Evolutionary conservation across 139 green algal species (phyloP), one percentile per base, ranked within the genome.

Genomic region (Picochlorum sp.): DNA sequence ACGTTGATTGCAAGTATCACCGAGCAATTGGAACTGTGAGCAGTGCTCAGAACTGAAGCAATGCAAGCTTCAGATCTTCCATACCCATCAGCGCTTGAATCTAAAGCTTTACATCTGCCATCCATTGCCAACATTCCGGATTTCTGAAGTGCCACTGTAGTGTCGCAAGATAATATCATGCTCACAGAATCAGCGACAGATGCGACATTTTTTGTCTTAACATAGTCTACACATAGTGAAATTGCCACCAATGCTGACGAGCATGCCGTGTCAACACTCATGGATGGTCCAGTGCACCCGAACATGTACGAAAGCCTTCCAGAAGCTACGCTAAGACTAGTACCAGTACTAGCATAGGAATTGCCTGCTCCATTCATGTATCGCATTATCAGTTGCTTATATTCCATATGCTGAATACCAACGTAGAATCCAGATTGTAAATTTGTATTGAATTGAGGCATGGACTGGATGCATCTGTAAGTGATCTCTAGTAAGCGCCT

Each of bases 71-170:
- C 86, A 4, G 79, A 83, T 3, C 87, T 66, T 1, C 85, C 85
- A 66, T 95, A 95, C n/a, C 88, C 88, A 57, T 91, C 81, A 4
- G 83, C 87, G 7, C 57, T 55, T 4, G 75, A 79, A 61, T 93
- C 87, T 20, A 94, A 56, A 4, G 73, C 62, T 49, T 88, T 90
- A 62, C 79, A 86, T 18, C 82, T 67, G 1, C 85, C 85, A 60
- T 89, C 80, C 7, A 60, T 28, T 3, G 79, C 67, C 34, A 88
- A 66, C 83, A 92, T 86, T 18, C 79, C 80, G 5, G 80, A 75
- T 8, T 47, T 54, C 10, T 63, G 26, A 20, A 72, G 47, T 9
- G 63, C 66, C 4, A 38, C 62, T 9, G 60, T 73, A 1, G 77
- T 71, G 21, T 69, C 56, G 16, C 67, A 47, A 34, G 67, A 63